phyloP scores from a whole-genome alignment of 2,329 filamentous ascomycete species.

The Pestalotiopsis sp. region DNA sequence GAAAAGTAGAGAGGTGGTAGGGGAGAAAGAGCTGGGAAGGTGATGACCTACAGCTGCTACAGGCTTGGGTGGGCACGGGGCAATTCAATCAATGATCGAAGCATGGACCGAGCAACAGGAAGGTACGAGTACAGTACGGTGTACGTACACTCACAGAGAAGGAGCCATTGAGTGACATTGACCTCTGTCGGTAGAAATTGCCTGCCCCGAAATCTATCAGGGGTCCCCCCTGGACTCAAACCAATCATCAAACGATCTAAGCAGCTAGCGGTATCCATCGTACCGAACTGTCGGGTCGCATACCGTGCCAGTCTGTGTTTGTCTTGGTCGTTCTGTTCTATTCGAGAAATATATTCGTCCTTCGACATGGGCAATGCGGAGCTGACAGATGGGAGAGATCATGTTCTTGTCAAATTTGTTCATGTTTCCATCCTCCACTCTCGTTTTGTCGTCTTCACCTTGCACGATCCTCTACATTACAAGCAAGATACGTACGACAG shows the following conservation, averaged over 20 bases:
- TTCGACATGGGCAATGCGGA: background rate
- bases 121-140: background rate
- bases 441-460: too few species aligned
- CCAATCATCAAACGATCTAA: background rate
- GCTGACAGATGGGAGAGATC: background rate
- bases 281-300: slow-evolving; percentile 2
- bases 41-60: background rate
- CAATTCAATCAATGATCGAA: too few species aligned
- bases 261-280: background rate
- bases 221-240: background rate
- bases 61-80: too few species aligned
- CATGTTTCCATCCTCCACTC: too few species aligned
- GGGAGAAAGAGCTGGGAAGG: background rate
- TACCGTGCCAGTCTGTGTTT: background rate
- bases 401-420: background rate
- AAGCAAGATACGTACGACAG: too few species aligned
- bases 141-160: background rate
- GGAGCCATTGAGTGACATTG: background rate
- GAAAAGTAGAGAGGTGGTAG: background rate
- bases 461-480: too few species aligned
- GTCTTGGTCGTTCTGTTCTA: background rate
- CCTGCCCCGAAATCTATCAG: background rate
- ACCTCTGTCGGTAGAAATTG: background rate
- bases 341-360: background rate
- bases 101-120: background rate